These are phyloP conservation scores for Phellinidium pouzarii DNA, from an alignment of 1,284 basidiomycete species.

Conservation along the genomic window DNA sequence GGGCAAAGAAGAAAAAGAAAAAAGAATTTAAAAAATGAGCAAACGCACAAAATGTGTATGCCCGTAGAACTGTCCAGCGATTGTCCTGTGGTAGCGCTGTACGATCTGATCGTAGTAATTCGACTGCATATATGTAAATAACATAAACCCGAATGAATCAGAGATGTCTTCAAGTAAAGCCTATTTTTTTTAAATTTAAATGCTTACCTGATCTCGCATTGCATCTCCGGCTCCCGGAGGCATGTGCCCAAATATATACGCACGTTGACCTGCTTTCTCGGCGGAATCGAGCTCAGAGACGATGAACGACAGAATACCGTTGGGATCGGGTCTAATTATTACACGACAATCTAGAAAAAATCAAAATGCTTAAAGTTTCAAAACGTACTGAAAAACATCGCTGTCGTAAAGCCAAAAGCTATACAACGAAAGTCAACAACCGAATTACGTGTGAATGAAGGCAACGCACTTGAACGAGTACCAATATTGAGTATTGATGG, in stretches of 20 bases:
- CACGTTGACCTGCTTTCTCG: constrained; percentile 46
- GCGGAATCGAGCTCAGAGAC: constrained; percentile 46
- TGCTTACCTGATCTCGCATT: constrained; percentile 37
- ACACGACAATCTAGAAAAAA: background rate
- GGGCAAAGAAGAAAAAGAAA: background rate
- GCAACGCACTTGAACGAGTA: constrained; percentile 41
- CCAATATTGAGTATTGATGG: constrained; percentile 53
- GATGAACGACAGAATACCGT: constrained; percentile 36
- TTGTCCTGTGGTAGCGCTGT: constrained; percentile 49
- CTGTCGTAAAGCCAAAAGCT: constrained; percentile 50
- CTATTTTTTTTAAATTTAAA: constrained; percentile 14
- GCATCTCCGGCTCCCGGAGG: constrained; percentile 42
- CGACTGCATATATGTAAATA: constrained; percentile 30
- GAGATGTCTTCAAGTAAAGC: constrained; percentile 20
- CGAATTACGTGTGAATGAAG: background rate
- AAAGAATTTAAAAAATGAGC: background rate
- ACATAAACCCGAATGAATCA: no score
- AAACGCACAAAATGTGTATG: constrained; percentile 34
- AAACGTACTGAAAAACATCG: constrained; percentile 34
- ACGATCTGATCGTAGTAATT: constrained; percentile 54
- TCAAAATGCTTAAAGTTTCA: background rate
- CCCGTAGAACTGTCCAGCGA: constrained; percentile 46
- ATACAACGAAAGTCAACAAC: constrained; percentile 7
- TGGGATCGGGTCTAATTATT: constrained; percentile 33
- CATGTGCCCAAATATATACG: constrained; percentile 48